Evolutionary conservation across 2,329 filamentous ascomycete species (phyloP).

Genomic region (Colletotrichum sp.): DNA sequence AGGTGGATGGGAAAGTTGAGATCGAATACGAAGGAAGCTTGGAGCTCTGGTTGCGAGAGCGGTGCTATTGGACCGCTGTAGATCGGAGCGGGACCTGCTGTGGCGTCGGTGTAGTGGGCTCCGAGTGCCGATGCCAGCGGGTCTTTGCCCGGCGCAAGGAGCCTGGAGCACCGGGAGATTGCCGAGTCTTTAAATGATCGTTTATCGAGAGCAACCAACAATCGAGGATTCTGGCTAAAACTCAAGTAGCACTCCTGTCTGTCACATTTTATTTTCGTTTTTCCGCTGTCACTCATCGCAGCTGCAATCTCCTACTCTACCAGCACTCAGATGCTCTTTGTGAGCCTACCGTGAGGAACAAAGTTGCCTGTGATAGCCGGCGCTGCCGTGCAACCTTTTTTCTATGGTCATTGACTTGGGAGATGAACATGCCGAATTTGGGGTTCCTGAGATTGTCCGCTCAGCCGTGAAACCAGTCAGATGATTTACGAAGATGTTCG

Average conservation of each 20-base stretch:
- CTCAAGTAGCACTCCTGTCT: neutral
- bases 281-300: neutral
- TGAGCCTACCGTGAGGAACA: neutral
- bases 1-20: neutral
- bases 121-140: neutral
- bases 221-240: neutral
- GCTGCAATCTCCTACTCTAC: neutral
- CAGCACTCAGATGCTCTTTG: neutral
- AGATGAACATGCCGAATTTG: neutral
- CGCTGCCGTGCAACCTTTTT: neutral
- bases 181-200: neutral
- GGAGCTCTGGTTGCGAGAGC: slow-evolving; percentile 1
- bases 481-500: neutral
- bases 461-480: neutral
- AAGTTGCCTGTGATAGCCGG: neutral
- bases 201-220: neutral
- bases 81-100: neutral
- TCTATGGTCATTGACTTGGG: neutral
- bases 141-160: neutral
- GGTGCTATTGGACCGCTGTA: neutral
- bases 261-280: no score
- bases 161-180: neutral
- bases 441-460: neutral
- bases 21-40: neutral
- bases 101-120: neutral